Evolutionary conservation across 768 basidiomycete genomes (phyloP).

Genomic region (Cystofilobasidium macerans): DNA sequence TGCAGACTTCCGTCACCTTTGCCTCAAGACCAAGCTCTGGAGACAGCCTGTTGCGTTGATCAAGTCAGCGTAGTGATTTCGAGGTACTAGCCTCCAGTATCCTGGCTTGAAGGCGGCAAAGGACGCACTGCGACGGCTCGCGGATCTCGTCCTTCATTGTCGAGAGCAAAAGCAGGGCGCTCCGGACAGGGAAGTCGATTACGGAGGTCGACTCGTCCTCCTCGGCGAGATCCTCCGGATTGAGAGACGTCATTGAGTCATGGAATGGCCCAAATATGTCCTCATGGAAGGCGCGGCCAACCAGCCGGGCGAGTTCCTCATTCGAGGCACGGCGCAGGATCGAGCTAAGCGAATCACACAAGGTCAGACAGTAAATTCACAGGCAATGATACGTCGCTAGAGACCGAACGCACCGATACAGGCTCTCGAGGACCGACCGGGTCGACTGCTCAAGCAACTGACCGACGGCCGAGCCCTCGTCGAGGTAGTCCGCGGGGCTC

Average conservation of each 20-base stretch:
- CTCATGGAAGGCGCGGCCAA: slow-evolving; percentile 19
- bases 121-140: slow-evolving; percentile 4
- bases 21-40: background rate
- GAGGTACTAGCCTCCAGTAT: background rate
- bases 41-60: background rate
- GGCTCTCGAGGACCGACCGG: slow-evolving; percentile 4
- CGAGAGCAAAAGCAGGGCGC: slow-evolving; percentile 10
- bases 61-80: background rate
- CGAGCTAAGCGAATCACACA: background rate
- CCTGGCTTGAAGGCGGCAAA: too few species aligned
- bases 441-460: slow-evolving; percentile 11
- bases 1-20: background rate
- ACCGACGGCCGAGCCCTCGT: background rate
- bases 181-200: slow-evolving; percentile 20
- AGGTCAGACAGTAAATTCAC: too few species aligned
- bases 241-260: slow-evolving; percentile 12
- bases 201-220: slow-evolving; percentile 18
- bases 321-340: slow-evolving; percentile 8
- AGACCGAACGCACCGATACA: background rate
- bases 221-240: slow-evolving; percentile 9
- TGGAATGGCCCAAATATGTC: slow-evolving; percentile 17
- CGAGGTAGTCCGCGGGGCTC: slow-evolving; percentile 13
- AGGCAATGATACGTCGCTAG: background rate
- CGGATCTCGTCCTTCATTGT: slow-evolving; percentile 13
- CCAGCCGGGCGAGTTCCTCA: slow-evolving; percentile 7